These are phyloP conservation scores for Acanthamoeba royreba DNA, from an alignment of 208 protist species.

Conservation along the genomic window DNA sequence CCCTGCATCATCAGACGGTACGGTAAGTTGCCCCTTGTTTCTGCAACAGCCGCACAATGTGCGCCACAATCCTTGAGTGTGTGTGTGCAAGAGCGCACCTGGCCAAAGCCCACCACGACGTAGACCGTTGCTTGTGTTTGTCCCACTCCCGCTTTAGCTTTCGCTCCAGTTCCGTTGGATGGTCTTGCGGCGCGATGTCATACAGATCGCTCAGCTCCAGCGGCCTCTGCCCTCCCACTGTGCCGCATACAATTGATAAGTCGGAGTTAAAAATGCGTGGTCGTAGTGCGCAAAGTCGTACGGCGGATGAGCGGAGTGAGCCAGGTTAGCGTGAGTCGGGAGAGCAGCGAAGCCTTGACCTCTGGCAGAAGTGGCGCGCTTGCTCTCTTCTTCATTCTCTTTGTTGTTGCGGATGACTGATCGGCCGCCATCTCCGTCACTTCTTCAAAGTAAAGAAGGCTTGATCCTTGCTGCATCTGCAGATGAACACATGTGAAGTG, in stretches of 20 bases:
- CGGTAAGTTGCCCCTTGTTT: neutral
- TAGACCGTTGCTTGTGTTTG: neutral
- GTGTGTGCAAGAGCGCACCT: neutral
- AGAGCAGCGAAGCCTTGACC: neutral
- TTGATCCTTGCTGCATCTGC: too few species aligned
- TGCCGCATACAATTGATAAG: neutral
- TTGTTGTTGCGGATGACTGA: too few species aligned
- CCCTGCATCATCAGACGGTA: too few species aligned
- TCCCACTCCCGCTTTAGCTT: neutral
- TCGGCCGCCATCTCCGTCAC: too few species aligned
- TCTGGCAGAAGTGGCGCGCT: neutral
- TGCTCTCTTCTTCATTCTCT: too few species aligned
- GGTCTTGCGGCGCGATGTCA: neutral
- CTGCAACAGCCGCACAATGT: neutral
- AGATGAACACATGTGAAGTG: too few species aligned
- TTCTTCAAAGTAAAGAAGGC: too few species aligned
- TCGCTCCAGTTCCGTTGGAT: neutral
- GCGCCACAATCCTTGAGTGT: neutral
- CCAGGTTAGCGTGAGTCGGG: neutral
- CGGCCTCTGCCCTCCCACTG: neutral
- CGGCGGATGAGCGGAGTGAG: neutral
- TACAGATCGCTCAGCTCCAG: neutral
- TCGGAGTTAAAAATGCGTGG: neutral
- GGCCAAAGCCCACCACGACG: neutral
- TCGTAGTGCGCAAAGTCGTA: neutral